phyloP scores from a whole-genome alignment of 805 yeast genomes.

The Yarrowia sp. region DNA sequence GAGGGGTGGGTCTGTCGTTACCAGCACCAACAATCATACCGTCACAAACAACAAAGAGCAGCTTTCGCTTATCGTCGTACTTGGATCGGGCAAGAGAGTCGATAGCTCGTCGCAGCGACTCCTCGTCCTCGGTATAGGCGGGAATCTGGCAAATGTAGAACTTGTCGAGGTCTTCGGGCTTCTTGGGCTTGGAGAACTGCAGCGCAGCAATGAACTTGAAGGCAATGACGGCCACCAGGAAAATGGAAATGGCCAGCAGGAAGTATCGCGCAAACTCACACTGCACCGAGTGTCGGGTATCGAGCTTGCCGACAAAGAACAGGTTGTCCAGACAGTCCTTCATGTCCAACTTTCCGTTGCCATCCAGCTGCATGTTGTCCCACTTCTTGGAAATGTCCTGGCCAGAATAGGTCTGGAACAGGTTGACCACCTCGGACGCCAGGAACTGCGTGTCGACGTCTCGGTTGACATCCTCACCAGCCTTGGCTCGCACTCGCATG shows the following conservation, averaged over 20 bases:
- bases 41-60: conserved; percentile 57
- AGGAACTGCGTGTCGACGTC: conserved; percentile 38
- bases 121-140: conserved; percentile 60
- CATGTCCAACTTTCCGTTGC: conserved; percentile 34
- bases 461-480: conserved; percentile 33
- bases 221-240: conserved; percentile 41
- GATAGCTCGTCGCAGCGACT: conserved; percentile 53
- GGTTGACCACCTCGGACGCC: conserved; percentile 35
- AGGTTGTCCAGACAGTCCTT: conserved; percentile 42
- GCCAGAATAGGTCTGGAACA: conserved; percentile 41
- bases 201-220: conserved; percentile 45
- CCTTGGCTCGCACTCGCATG: conserved; percentile 37
- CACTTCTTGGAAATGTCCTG: conserved; percentile 39
- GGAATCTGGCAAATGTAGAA: conserved; percentile 50
- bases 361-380: conserved; percentile 34
- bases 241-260: conserved; percentile 42
- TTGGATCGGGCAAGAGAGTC: conserved; percentile 59
- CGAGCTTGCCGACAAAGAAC: conserved; percentile 44
- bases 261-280: conserved; percentile 46
- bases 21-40: conserved; percentile 64
- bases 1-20: conserved; percentile 57
- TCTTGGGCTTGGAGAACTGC: conserved; percentile 40
- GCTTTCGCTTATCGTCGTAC: conserved; percentile 58
- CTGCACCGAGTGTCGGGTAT: conserved; percentile 41
- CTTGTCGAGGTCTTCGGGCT: conserved; percentile 43